phyloP scores from a whole-genome alignment of 257 asterid species.

The Penstemon barbatus region DNA sequence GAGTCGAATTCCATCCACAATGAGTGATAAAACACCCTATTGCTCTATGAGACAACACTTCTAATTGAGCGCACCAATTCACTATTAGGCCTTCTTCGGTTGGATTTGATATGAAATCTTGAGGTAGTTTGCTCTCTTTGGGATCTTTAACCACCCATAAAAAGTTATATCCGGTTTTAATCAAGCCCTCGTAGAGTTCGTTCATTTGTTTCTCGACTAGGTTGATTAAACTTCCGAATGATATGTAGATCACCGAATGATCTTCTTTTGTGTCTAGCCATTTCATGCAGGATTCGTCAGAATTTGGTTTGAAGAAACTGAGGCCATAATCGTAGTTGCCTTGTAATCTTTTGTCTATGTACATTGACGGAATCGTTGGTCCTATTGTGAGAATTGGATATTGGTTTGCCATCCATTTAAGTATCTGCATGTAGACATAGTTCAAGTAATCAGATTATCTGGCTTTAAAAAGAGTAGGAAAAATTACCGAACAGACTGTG shows the following conservation, averaged over 20 bases:
- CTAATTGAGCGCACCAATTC: conserved; percentile 35
- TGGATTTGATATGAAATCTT: conserved; percentile 12
- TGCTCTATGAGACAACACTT: conserved; percentile 34
- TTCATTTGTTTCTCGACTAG: conserved; percentile 22
- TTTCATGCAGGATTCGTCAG: conserved; percentile 24
- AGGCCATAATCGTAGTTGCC: conserved; percentile 38
- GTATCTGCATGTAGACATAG: conserved; percentile 23
- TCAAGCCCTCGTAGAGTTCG: conserved; percentile 39
- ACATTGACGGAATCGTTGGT: conserved; percentile 40
- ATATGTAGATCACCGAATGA: conserved; percentile 37
- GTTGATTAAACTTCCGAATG: conserved; percentile 41
- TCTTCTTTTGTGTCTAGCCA: conserved; percentile 41
- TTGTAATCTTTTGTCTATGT: conserved; percentile 31
- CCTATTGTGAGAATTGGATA: conserved; percentile 34
- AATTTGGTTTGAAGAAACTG: conserved; percentile 33
- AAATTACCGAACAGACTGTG: no score
- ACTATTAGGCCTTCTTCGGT: conserved; percentile 13
- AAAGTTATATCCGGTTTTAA: conserved; percentile 30
- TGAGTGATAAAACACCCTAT: conserved; percentile 51
- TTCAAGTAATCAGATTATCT: not conserved
- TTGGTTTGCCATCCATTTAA: conserved; percentile 34
- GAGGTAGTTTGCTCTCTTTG: conserved; percentile 28
- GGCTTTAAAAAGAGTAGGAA: no score
- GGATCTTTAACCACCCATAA: conserved; percentile 44
- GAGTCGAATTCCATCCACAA: conserved; percentile 63